Evolutionary conservation across 2,329 filamentous ascomycete genomes (phyloP), one percentile per base, ranked within the genome.

Genomic region (Diplodia corticola): DNA sequence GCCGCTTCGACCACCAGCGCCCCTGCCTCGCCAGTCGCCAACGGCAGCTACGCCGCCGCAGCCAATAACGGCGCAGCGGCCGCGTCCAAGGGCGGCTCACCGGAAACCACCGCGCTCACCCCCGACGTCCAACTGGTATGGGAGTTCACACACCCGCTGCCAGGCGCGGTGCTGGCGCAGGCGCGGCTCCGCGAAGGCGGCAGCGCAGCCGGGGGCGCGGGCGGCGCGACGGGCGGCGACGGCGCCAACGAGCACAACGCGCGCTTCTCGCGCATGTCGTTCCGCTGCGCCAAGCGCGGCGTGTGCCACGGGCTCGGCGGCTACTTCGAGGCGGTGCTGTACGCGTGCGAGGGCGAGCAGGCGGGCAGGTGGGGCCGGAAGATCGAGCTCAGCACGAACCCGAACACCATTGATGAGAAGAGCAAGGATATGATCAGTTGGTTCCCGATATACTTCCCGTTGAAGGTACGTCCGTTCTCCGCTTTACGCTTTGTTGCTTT

Each of bases 361-460:
- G 69, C 79, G 6, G 51, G 51, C 12, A 33, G n/a, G 28, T 54
- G 51, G 57, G 78, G 69, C 72, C 81, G 80, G 1, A 88, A 87
- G 71, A 87, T 97, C 4, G 94, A 98, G 80, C 85, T 99, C 67
- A 96, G 92, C 73, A 99, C 91, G 4, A 90, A 97, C 73, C 96
- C 95, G 0, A 91, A 96, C 69, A 91, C 90, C 33, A 98, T 99
- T 80, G 92, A 95, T 65, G 82, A 82, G 66, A 98, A 98, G 86
- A 97, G 93, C 83, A 91, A 90, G 75, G 93, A 96, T 73, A 99
- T 99, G 96, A 96, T 97, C 69, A 96, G 92, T 65, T 99, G 95
- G 95, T 99, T 99, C 77, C 95, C 95, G 1, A 98, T 99, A 33
- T 97, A 94, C 81, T 99, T 99, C 75, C 95, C 96, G 0, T 81